Percentiles rank a stretch among this genome's conserved stretches.
These are phyloP conservation scores for Pseudogymnoascus sp. DNA, from an alignment of 2,329 filamentous ascomycete species.

Conservation along the genomic window DNA sequence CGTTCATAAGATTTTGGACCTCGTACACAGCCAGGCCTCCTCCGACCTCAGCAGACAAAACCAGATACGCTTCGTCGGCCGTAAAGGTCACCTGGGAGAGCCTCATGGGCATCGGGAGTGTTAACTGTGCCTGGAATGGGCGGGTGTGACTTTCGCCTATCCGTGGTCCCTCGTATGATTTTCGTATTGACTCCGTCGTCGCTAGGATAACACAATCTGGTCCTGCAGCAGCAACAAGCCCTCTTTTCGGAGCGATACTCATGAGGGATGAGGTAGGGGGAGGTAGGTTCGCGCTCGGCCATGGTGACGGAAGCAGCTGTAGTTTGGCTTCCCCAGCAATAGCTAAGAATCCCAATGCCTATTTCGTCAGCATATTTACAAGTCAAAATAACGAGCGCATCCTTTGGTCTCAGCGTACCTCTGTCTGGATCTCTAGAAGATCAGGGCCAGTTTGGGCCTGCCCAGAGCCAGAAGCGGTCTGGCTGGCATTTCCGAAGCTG, in stretches of 20 bases:
- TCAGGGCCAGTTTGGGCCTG: slow-evolving; percentile 51
- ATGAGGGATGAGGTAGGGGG: slow-evolving; percentile 73
- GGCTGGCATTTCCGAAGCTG: slow-evolving; percentile 45
- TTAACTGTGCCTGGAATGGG: slow-evolving; percentile 64
- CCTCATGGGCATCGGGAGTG: slow-evolving; percentile 62
- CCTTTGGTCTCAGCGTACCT: slow-evolving; percentile 46
- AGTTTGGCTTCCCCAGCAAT: slow-evolving; percentile 76
- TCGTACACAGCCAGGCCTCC: slow-evolving; percentile 81
- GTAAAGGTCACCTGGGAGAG: slow-evolving; percentile 88
- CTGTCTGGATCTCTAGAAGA: slow-evolving; percentile 71
- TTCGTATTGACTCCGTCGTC: slow-evolving; percentile 68
- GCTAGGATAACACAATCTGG: slow-evolving; percentile 72
- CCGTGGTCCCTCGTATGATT: slow-evolving; percentile 58
- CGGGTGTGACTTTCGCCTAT: slow-evolving; percentile 57
- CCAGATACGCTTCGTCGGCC: slow-evolving; percentile 75
- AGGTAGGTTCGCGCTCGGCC: slow-evolving; percentile 59
- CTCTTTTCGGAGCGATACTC: slow-evolving; percentile 69
- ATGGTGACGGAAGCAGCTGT: slow-evolving; percentile 66
- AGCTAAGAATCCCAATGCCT: slow-evolving; percentile 64
- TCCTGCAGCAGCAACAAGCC: slow-evolving; percentile 78
- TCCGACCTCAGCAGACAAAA: slow-evolving; percentile 72
- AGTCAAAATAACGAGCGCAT: slow-evolving; percentile 5
- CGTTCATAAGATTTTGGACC: slow-evolving; percentile 57
- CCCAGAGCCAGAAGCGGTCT: slow-evolving; percentile 32
- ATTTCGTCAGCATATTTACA: slow-evolving; percentile 1